phyloP scores from a whole-genome alignment of 2,329 filamentous ascomycete species.

The Ophiostoma triangulosporum region DNA sequence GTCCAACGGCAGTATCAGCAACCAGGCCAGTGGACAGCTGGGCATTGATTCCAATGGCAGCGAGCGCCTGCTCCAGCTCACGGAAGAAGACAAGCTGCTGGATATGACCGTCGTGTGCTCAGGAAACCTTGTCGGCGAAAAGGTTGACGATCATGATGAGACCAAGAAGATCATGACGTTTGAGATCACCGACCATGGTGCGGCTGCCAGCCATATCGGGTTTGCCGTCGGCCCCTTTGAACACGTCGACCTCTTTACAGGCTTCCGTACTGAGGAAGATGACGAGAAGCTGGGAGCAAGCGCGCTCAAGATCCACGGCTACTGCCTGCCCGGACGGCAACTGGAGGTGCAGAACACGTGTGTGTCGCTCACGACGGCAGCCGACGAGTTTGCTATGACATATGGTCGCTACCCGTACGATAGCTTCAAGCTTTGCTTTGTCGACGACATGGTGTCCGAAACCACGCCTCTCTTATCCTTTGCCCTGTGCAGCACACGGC shows the following conservation, averaged over 20 bases:
- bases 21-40: constrained; percentile 6
- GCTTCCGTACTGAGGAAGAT: constrained; percentile 80
- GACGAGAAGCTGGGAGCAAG: constrained; percentile 83
- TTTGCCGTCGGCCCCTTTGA: constrained; percentile 94
- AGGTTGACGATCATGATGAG: constrained; percentile 60
- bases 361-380: constrained; percentile 66
- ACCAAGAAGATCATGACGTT: constrained; percentile 84
- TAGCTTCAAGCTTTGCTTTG: constrained; percentile 85
- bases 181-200: constrained; percentile 45
- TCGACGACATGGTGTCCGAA: constrained; percentile 74
- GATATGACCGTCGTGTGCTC: constrained; percentile 89
- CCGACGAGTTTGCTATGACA: constrained; percentile 81
- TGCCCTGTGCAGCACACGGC: constrained; percentile 71
- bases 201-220: constrained; percentile 76
- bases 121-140: constrained; percentile 75
- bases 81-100: constrained; percentile 70
- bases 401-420: constrained; percentile 87
- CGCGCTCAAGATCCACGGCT: constrained; percentile 78
- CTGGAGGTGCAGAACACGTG: constrained; percentile 81
- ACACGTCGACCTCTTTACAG: constrained; percentile 70
- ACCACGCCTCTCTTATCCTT: constrained; percentile 68
- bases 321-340: constrained; percentile 71
- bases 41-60: constrained; percentile 25
- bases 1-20: background rate
- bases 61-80: constrained; percentile 27